Evolutionary conservation across 352 stramenopile genomes (phyloP).

Genomic region (Globisporangium acanthophoron): DNA sequence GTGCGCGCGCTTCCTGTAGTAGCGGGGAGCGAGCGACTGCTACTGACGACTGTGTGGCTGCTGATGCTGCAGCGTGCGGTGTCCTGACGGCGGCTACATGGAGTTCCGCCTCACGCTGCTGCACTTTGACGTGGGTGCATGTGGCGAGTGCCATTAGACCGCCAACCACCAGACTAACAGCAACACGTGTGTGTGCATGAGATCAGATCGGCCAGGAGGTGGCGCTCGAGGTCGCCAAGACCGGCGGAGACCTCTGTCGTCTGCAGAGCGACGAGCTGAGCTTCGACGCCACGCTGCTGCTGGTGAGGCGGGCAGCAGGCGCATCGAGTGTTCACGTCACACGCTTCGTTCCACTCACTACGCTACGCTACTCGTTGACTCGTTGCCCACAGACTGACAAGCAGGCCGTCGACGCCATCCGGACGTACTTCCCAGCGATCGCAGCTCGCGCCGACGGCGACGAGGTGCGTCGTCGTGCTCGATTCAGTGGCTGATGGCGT

Average conservation of each 20-base stretch:
- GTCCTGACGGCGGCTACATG: conserved; percentile 62
- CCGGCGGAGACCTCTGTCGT: conserved; percentile 51
- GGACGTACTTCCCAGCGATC: conserved; percentile 61
- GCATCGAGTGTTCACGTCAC: background rate
- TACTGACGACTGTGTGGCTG: background rate
- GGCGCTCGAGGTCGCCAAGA: conserved; percentile 44
- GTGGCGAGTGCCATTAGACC: background rate
- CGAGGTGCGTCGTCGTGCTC: conserved; percentile 14
- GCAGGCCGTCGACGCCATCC: conserved; percentile 48
- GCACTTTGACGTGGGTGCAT: conserved; percentile 34
- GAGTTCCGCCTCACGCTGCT: conserved; percentile 56
- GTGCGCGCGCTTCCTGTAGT: conserved; percentile 15
- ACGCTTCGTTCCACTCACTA: too few relatives aligned
- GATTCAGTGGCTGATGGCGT: too few relatives aligned
- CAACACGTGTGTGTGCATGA: background rate
- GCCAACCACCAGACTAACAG: background rate
- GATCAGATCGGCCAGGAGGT: conserved; percentile 24
- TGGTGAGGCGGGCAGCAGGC: conserved; percentile 11
- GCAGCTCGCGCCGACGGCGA: conserved; percentile 36
- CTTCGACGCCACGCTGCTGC: conserved; percentile 31
- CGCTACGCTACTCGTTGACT: background rate
- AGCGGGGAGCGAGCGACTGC: background rate
- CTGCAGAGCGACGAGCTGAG: conserved; percentile 38
- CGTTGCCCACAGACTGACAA: conserved; percentile 33
- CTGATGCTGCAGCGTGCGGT: conserved; percentile 27